A percentile compares a stretch with the other conserved stretches of the same genome.
Conservation (phyloP, 306 rosid species). For the Prunus campanulata region DNA sequence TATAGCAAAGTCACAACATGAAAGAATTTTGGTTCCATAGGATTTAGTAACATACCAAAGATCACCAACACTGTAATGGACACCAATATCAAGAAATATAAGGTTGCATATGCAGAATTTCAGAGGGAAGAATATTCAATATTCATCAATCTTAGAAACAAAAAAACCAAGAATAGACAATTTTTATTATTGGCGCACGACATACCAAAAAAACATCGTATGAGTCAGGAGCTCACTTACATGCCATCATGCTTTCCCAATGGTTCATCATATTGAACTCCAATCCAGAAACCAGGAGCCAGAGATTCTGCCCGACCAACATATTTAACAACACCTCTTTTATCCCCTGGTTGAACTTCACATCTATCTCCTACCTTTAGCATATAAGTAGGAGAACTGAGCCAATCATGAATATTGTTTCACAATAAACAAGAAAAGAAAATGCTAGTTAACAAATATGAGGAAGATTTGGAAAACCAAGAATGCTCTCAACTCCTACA, state of each 20-base stretch:
- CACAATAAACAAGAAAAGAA: background rate
- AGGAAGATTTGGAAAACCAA: background rate
- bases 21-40: background rate
- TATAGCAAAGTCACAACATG: background rate
- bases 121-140: background rate
- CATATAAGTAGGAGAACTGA: background rate
- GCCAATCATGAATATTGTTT: background rate
- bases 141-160: too few relatives aligned
- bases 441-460: background rate
- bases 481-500: background rate
- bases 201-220: background rate
- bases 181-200: background rate
- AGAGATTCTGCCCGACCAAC: constrained; percentile 74
- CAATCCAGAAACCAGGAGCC: constrained; percentile 94
- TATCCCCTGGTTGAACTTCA: constrained; percentile 87
- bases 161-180: constrained; percentile 4
- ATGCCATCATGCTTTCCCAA: constrained; percentile 94
- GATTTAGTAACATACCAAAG: background rate
- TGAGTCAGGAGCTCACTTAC: constrained; percentile 44
- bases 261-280: constrained; percentile 95
- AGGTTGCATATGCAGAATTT: background rate
- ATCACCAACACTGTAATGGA: background rate
- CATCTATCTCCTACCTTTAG: constrained; percentile 89
- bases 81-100: background rate
- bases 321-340: constrained; percentile 75